Base-by-base conservation (phyloP, 1,284 basidiomycete species). In the Ustilago lituana region DNA sequence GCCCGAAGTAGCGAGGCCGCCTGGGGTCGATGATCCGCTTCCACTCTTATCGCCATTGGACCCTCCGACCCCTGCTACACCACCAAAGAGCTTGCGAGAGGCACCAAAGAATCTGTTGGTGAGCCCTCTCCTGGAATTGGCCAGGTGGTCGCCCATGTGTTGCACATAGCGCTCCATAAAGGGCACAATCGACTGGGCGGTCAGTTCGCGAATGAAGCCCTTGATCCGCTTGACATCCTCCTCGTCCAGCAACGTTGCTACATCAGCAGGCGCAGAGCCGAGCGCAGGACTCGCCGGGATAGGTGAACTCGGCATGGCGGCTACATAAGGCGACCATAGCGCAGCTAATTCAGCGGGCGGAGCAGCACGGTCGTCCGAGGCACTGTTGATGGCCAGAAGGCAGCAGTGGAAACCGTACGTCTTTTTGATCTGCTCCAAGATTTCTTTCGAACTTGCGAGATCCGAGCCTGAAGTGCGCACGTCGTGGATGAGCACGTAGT, bases 161-260 rank as follows among this genome's bases (percentile, higher is more conserved):
- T 93, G 81, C 1, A 96, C 90, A 77, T 89, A 90, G 72, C 91
- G 91, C 84, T 98, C 95, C 92, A 98, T 94, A 90, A 91, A 97
- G 0, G 95, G 95, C 4, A 98, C 84, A 31, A 98, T 84, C 74
- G 91, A 94, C 87, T 93, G 93, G 4, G 90, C 89, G 2, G 93
- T 87, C 71, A 98, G 90, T 81, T 98, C 95, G 39, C 94, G 87
- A 6, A 93, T 87, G 72, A 98, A 93, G 38, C 88, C 87, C 0
- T 89, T 89, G 22, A 91, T 88, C 60, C 89, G 87, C 60, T 90
- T 87, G 10, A 94, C 90, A 82, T 98, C 94, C 41, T 86, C 86
- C 58, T 91, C 88, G 7, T 86, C 86, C 80, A 96, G 84, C 31
- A 45, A 26, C 15, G 17, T 26, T 2, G 49, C 74, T 17, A 51